Evolutionary conservation across 345 rosid species (phyloP).

Genomic region (Melaleuca alternifolia): DNA sequence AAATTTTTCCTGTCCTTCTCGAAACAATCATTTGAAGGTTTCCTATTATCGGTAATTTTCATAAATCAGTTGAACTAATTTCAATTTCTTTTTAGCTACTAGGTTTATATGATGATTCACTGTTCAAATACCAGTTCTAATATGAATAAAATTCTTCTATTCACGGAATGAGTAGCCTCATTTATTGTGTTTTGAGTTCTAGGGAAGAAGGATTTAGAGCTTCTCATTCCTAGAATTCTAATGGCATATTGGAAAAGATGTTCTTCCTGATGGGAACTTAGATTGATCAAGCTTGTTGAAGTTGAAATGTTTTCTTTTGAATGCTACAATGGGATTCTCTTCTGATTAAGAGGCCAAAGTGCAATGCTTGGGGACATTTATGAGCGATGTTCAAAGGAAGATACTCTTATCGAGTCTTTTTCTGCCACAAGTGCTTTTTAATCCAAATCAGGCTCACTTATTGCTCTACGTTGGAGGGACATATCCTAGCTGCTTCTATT

Average conservation of each 20-base stretch:
- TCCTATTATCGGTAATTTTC: background rate
- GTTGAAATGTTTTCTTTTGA: background rate
- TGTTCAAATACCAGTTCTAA: background rate
- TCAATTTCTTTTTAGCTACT: background rate
- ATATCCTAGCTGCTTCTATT: background rate
- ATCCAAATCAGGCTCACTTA: background rate
- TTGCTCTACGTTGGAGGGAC: background rate
- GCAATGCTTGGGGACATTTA: background rate
- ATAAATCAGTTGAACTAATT: background rate
- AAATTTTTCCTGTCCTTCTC: background rate
- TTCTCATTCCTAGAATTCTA: background rate
- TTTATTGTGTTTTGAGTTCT: background rate
- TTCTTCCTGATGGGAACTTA: background rate
- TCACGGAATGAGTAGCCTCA: background rate
- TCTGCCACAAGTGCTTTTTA: background rate
- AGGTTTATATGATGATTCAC: background rate
- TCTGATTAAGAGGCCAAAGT: background rate
- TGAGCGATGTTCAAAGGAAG: background rate
- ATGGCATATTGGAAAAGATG: background rate
- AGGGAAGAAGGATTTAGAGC: background rate
- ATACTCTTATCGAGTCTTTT: background rate
- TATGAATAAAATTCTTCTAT: background rate
- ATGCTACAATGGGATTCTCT: background rate
- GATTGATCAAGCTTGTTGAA: background rate
- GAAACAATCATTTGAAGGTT: background rate